Evolutionary conservation across 305 asterid genomes (phyloP), one percentile per base, ranked within the genome.

Genomic region (Fraxinus latifolia): DNA sequence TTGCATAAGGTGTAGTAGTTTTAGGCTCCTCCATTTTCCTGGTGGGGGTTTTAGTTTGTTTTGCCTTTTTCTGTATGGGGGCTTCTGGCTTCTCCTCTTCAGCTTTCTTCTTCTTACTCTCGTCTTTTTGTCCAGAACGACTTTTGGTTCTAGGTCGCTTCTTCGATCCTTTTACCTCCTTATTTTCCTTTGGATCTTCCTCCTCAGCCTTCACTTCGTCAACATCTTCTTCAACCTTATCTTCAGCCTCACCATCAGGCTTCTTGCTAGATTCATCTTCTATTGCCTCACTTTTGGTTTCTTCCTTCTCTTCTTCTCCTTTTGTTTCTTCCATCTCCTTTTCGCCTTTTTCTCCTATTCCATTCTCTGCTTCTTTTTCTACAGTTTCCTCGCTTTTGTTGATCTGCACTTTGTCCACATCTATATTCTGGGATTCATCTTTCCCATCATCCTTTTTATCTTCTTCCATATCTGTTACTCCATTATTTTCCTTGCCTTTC

Each of bases 21-120:
- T 85, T 94, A 1, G 91, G 91, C 83, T 90, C 97, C 82, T 85
- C 90, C 87, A 87, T 86, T 82, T 89, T 88, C 21, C 73, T 84
- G 9, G 15, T 77, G 34, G 86, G 31, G 47, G 84, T 58, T 74
- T 87, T 86, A 39, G 82, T 76, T 70, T 85, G 88, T 81, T 86
- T 85, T 11, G 34, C 84, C 81, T 87, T 87, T 83, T 83, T 86
- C 77, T 62, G 84, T 15, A 76, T 32, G 7, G 91, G 88, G 44
- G 87, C 17, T 80, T 80, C 82, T 50, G 67, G 77, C 65, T 87
- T 88, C 82, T 86, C 67, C 84, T 82, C 85, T 37, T 81, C 82
- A 21, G 74, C 82, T 62, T 60, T 82, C 21, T 78, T 79, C 83
- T 81, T 82, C 83, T 79, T 82, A 47, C 15, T 77, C 42, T 60